Evolutionary conservation across 1,284 basidiomycete species (phyloP), one percentile per base, ranked within the genome.

Genomic region (Heterobasidion occidentale): DNA sequence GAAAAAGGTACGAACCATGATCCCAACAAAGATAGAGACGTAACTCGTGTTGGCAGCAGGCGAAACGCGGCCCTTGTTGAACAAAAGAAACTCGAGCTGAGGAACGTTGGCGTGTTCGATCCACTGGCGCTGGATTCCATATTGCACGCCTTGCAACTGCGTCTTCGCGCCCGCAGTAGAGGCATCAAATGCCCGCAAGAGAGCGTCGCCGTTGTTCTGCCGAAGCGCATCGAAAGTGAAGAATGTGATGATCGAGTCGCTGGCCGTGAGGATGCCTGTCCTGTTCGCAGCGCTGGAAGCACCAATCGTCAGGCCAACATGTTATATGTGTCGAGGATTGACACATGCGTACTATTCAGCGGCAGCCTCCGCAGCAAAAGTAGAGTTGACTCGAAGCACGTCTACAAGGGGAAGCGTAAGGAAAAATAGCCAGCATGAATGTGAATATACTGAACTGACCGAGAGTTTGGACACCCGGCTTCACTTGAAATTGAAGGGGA

Each of bases 401-500:
- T 59, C 58, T 59, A 36, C 15, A 36, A 12, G 27, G 27, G 27
- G 4, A 27, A 36, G 15, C 12, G 42, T 38, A 7, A 47, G 38
- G 42, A 8, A 50, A 19, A 14, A n/a, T n/a, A 34, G 27, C 27
- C 27, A 14, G 34, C 8, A 17, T n/a, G 48, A 12, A 46, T 46
- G 9, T 5, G 14, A 20, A 19, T 14, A 5, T 7, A 53, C 46
- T 14, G 36, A 34, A 15, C 19, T 8, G 15, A 59, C 58, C 58
- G 27, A 56, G 57, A 17, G 55, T 59, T 14, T 33, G 14, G 11
- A 50, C 36, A 14, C 60, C 61, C 46, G 57, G 59, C 14, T 52
- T 44, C 5, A 62, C 48, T 6, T 57, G 42, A 2, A 50, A 58
- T 35, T 64, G 60, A 7, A 60, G 59, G 45, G 57, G 44, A 7